These are phyloP conservation scores for Panaeolus cyanescens DNA, from an alignment of 768 basidiomycete genomes.

Conservation along the genomic window DNA sequence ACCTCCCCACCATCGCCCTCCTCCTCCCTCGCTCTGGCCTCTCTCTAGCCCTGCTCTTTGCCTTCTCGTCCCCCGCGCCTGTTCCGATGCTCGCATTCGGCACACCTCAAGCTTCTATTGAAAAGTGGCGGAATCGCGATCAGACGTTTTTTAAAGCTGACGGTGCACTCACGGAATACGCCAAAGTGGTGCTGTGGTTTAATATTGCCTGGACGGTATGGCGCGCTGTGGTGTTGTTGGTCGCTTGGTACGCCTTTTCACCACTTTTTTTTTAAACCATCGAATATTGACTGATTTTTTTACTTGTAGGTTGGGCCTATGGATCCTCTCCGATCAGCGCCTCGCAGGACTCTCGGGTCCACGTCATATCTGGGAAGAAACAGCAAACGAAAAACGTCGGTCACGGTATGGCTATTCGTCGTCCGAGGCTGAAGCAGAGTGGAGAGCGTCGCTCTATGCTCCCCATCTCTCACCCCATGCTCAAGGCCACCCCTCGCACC, in stretches of 20 bases:
- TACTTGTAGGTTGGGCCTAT: constrained; percentile 65
- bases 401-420: constrained; percentile 51
- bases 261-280: not conserved
- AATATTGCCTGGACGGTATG: constrained; percentile 85
- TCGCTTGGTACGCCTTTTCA: constrained; percentile 59
- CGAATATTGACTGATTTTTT: constrained; percentile 3
- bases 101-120: not conserved
- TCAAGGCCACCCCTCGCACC: no score
- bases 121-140: constrained; percentile 49
- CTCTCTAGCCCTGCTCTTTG: constrained; percentile 68
- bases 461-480: constrained; percentile 8
- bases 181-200: constrained; percentile 75
- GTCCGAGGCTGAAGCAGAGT: constrained; percentile 27
- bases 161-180: constrained; percentile 74
- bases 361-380: constrained; percentile 83
- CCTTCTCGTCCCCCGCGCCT: constrained; percentile 18
- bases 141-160: constrained; percentile 70
- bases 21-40: constrained; percentile 84
- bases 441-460: constrained; percentile 8
- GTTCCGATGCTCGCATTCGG: not conserved
- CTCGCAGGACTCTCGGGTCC: constrained; percentile 87
- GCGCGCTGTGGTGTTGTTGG: constrained; percentile 66
- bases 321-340: constrained; percentile 74
- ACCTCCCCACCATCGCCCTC: constrained; percentile 78
- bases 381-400: constrained; percentile 61